Base-by-base conservation (phyloP, 176 grass and related monocot genomes). In the Tillandsia leiboldiana region DNA sequence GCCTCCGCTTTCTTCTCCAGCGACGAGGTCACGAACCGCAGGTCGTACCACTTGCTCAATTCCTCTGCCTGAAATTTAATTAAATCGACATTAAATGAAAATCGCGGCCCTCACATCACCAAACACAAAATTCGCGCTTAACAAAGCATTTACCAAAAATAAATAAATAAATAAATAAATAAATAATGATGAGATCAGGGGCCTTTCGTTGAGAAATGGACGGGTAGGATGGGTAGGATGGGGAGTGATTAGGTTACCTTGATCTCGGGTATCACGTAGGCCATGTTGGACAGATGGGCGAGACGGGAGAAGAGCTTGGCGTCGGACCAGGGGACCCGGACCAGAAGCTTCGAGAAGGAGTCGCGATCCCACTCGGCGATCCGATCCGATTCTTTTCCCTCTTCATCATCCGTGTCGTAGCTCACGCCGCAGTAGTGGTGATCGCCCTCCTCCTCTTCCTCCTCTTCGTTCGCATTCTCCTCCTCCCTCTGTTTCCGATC, bases 201-300 rank as follows among this genome's bases (percentile, higher is more conserved):
- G 72, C 71, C 51, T 75, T 10, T 3, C 49, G 5, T 14, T 0
- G 1, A 10, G 33, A 0, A 70, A 23, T 64, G 24, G 68, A 66
- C 72, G 51, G 50, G 22, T 2, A 3, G 24, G 68, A 66, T 72
- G 57, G 50, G 22, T 2, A 3, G 2, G 18, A 64, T 33, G 33
- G 9, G 13, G 18, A 66, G 75, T 33, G 75, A 24, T 15, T 11
- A 12, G 17, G 24, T 87, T 48, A 99, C 94, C 89, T 93, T 93
- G 78, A 99, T 93, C 67, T 99, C 89, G 0, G 87, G 84, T 67
- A 99, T 99, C 77, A 87, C 81, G 77, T 99, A 99, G 28, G 94
- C 94, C 84, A 93, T 88, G 94, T 88, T 93, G 71, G 87, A 99
- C 80, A 99, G 94, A 77, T 79, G 88, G 51, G 89, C 87, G 72